A percentile compares a stretch with the other conserved stretches of the same genome.
Evolutionary conservation across 495 filamentous ascomycete species (phyloP).

Genomic region (Xylaria venustula): DNA sequence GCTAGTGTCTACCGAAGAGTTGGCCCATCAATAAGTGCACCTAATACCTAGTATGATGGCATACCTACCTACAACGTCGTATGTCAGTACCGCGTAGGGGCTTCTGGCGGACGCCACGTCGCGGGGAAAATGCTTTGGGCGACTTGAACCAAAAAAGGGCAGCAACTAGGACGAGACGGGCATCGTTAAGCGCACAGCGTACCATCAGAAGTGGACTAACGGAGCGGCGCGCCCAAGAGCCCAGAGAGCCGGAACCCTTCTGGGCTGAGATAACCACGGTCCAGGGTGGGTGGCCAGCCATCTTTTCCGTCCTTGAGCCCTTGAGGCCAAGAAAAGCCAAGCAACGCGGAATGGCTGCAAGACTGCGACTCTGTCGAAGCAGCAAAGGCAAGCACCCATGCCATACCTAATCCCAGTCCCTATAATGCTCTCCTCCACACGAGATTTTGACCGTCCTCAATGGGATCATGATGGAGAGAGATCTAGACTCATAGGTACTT

Average conservation of each 20-base stretch:
- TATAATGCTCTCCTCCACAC: too few relatives aligned
- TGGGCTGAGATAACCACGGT: conserved; percentile 1
- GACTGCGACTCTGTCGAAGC: too few relatives aligned
- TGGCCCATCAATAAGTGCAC: too few relatives aligned
- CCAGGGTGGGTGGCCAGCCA: neutral
- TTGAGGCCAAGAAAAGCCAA: too few relatives aligned
- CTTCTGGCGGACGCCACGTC: neutral
- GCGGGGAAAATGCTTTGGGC: neutral
- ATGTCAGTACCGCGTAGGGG: neutral
- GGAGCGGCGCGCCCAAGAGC: conserved; percentile 12
- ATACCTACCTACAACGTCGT: too few relatives aligned
- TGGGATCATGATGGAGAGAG: neutral
- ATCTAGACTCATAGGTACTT: neutral
- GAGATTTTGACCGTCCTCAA: neutral
- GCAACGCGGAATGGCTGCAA: too few relatives aligned
- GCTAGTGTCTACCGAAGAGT: too few relatives aligned
- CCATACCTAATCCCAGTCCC: too few relatives aligned
- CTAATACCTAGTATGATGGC: too few relatives aligned
- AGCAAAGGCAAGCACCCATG: too few relatives aligned
- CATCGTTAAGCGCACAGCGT: conserved; percentile 29
- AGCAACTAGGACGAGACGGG: conserved; percentile 26
- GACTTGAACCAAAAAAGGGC: neutral
- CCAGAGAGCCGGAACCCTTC: conserved; percentile 13
- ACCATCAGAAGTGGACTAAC: conserved; percentile 23
- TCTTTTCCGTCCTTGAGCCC: too few relatives aligned